These are phyloP conservation scores for Agarophyton chilense DNA, from an alignment of 23 red algal genomes.

Conservation along the genomic window DNA sequence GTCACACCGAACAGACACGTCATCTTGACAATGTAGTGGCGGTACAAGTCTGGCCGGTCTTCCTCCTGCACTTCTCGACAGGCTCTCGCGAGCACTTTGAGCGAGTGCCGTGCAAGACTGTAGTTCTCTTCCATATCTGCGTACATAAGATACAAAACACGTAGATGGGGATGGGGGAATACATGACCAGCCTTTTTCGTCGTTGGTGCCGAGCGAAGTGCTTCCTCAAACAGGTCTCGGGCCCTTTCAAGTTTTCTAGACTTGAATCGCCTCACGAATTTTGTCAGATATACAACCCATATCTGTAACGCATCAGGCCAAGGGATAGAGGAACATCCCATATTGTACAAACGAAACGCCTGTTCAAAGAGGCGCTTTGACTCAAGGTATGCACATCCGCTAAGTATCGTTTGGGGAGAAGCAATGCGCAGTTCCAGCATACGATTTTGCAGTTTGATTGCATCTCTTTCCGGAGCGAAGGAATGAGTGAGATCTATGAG, in stretches of 20 bases:
- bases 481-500: constrained; percentile 73
- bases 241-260: constrained; percentile 66
- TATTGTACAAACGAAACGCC: constrained; percentile 73
- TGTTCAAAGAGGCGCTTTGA: constrained; percentile 68
- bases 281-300: constrained; percentile 69
- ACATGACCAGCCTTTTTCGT: constrained; percentile 28
- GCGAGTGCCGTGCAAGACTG: constrained; percentile 33
- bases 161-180: constrained; percentile 31
- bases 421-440: constrained; percentile 77
- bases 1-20: constrained; percentile 54
- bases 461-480: constrained; percentile 29
- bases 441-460: constrained; percentile 48
- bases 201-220: constrained; percentile 43
- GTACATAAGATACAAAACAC: constrained; percentile 66
- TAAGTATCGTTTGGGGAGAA: constrained; percentile 64
- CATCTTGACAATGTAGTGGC: constrained; percentile 56
- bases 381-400: constrained; percentile 65
- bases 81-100: constrained; percentile 58
- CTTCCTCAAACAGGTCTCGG: constrained; percentile 79
- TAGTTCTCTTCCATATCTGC: constrained; percentile 70
- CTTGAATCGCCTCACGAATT: constrained; percentile 69
- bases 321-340: constrained; percentile 51
- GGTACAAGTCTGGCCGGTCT: constrained; percentile 49
- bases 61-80: constrained; percentile 26
- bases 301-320: constrained; percentile 75